These are phyloP conservation scores for Russula emetica DNA, from an alignment of 768 basidiomycete species.

Conservation along the genomic window DNA sequence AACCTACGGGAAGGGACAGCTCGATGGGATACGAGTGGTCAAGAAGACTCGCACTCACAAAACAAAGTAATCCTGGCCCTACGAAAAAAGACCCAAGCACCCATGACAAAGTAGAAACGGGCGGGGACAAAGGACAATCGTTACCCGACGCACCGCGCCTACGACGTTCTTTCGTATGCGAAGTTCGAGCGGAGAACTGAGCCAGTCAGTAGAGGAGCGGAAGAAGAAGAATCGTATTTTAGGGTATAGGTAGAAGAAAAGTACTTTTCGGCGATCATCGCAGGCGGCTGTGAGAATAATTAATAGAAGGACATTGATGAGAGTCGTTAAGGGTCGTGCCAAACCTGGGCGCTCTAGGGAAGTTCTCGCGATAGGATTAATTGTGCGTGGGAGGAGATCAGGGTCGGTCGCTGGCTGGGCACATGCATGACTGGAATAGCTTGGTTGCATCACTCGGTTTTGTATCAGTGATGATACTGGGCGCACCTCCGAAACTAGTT, in stretches of 20 bases:
- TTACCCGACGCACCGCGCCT: constrained; percentile 3
- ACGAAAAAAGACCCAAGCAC: constrained; percentile 25
- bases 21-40: not conserved
- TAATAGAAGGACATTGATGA: not conserved
- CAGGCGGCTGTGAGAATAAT: not conserved
- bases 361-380: too few relatives aligned
- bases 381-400: too few relatives aligned
- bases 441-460: too few relatives aligned
- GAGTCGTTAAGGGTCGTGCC: not conserved
- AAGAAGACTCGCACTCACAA: constrained; percentile 9
- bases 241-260: too few relatives aligned
- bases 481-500: too few relatives aligned
- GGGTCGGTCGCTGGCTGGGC: too few relatives aligned
- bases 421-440: too few relatives aligned
- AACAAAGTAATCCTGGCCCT: constrained; percentile 22
- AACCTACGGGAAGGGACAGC: constrained; percentile 5
- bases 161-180: constrained; percentile 7
- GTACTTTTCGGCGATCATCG: not conserved
- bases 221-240: not conserved
- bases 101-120: constrained; percentile 7
- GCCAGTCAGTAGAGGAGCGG: constrained; percentile 22
- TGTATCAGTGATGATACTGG: too few relatives aligned
- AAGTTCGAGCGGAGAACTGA: constrained; percentile 14
- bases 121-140: not conserved
- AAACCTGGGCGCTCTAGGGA: not conserved